A percentile compares a stretch with the other conserved stretches of the same genome.
Conservation (phyloP, 352 stramenopile genomes). For the Pythium aphanidermatum region DNA sequence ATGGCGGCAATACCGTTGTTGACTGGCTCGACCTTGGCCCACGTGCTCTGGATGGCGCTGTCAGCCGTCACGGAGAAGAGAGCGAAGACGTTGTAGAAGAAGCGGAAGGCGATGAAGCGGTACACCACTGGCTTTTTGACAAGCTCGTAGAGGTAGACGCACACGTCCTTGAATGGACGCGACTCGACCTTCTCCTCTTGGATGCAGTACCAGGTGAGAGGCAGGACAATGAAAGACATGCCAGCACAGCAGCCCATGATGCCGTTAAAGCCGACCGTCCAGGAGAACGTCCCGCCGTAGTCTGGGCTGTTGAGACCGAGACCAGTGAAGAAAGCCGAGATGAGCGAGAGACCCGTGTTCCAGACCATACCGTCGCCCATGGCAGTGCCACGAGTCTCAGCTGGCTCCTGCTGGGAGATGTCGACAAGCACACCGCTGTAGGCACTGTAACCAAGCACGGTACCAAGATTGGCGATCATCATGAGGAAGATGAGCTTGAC, state of each 20-base stretch:
- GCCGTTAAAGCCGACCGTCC: conserved; percentile 39
- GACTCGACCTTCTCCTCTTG: conserved; percentile 25
- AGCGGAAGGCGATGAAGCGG: conserved; percentile 21
- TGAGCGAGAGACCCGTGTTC: conserved; percentile 24
- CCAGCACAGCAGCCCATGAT: conserved; percentile 39
- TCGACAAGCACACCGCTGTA: conserved; percentile 47
- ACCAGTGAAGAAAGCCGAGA: conserved; percentile 42
- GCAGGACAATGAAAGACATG: conserved; percentile 26
- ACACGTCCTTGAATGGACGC: conserved; percentile 17
- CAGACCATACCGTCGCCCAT: conserved; percentile 15
- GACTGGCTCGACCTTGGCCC: conserved; percentile 47
- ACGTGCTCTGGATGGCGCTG: conserved; percentile 40
- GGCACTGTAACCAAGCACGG: conserved; percentile 35
- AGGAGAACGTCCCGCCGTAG: conserved; percentile 48
- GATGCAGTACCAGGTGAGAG: conserved; percentile 48
- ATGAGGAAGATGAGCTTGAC: conserved; percentile 54
- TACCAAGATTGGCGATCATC: conserved; percentile 42
- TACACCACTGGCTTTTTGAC: conserved; percentile 41
- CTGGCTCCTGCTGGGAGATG: conserved; percentile 45
- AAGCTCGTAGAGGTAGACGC: conserved; percentile 38
- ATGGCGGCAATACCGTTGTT: conserved; percentile 50
- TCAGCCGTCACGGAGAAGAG: conserved; percentile 43
- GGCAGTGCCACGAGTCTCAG: conserved; percentile 31
- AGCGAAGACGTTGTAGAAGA: conserved; percentile 28
- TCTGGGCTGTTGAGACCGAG: conserved; percentile 49